These are phyloP conservation scores for Yarrowia sp. DNA, from an alignment of 805 yeast species.

Conservation along the genomic window DNA sequence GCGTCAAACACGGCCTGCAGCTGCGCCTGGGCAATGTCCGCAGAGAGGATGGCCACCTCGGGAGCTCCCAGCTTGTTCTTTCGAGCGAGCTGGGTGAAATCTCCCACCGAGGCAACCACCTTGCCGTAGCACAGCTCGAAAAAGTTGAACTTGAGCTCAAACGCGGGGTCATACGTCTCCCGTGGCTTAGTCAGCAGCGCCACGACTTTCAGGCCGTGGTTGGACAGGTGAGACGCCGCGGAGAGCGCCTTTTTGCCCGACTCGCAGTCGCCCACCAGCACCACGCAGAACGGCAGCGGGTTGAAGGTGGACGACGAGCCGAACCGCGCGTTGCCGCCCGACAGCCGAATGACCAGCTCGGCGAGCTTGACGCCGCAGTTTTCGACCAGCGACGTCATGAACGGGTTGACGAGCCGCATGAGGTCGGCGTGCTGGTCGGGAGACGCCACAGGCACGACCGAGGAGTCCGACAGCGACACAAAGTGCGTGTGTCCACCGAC, in stretches of 20 bases:
- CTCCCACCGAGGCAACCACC: slow-evolving; percentile 8
- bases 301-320: slow-evolving; percentile 68
- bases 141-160: slow-evolving; percentile 33
- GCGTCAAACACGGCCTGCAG: slow-evolving; percentile 11
- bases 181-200: slow-evolving; percentile 51
- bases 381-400: slow-evolving; percentile 64
- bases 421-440: slow-evolving; percentile 82
- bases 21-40: background rate
- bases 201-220: slow-evolving; percentile 67
- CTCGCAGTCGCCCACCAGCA: slow-evolving; percentile 71
- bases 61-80: slow-evolving; percentile 30
- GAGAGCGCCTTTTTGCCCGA: slow-evolving; percentile 80
- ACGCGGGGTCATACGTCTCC: slow-evolving; percentile 6
- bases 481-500: slow-evolving; percentile 10
- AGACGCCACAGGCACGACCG: slow-evolving; percentile 56
- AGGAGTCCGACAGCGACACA: slow-evolving; percentile 41
- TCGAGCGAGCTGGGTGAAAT: slow-evolving; percentile 9
- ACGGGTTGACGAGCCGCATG: slow-evolving; percentile 66
- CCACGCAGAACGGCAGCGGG: slow-evolving; percentile 75
- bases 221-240: slow-evolving; percentile 77
- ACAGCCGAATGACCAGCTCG: slow-evolving; percentile 62
- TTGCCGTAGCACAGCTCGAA: slow-evolving; percentile 39
- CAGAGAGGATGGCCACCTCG: slow-evolving; percentile 20
- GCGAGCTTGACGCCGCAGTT: slow-evolving; percentile 73
- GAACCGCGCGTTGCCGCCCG: slow-evolving; percentile 72